Evolutionary conservation across 2,329 filamentous ascomycete genomes (phyloP).

Genomic region (Conoideocrella luteorostrata): DNA sequence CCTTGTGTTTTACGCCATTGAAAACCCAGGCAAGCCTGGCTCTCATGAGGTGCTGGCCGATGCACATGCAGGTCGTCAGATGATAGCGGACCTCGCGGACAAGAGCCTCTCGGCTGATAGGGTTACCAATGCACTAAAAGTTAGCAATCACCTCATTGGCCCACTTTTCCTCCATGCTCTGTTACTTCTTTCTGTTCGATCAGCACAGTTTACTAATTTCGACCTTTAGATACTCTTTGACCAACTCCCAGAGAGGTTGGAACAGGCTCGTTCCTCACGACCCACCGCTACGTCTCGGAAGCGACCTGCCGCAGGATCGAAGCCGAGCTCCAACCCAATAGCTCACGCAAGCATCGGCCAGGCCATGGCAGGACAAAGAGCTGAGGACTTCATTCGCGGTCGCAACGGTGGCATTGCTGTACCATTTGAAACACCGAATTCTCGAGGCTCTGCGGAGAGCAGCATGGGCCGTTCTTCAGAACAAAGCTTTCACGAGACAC

Average conservation of each 20-base stretch:
- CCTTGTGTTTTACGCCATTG: constrained; percentile 71
- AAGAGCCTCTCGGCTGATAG: constrained; percentile 85
- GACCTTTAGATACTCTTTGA: constrained; percentile 66
- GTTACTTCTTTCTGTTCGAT: no score
- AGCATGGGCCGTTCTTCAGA: constrained; percentile 22
- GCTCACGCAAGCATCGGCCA: constrained; percentile 23
- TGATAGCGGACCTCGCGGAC: constrained; percentile 70
- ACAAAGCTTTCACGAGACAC: constrained; percentile 27
- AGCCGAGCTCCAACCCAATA: constrained; percentile 27
- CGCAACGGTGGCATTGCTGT: constrained; percentile 18
- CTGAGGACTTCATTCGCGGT: constrained; percentile 27
- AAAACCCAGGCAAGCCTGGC: constrained; percentile 69
- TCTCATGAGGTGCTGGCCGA: constrained; percentile 78
- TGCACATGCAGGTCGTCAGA: constrained; percentile 76
- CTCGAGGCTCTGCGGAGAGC: constrained; percentile 27
- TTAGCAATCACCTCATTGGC: constrained; percentile 35
- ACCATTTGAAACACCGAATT: constrained; percentile 17
- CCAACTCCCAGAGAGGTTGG: constrained; percentile 68
- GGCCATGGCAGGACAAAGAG: constrained; percentile 26
- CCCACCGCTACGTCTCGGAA: constrained; percentile 42
- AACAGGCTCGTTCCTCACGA: constrained; percentile 36
- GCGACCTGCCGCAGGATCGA: constrained; percentile 42
- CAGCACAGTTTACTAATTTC: no score
- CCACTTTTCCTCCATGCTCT: no score
- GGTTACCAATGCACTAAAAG: constrained; percentile 70